phyloP scores from a whole-genome alignment of 164 flowering plant genomes.

The Pachysandra terminalis region DNA sequence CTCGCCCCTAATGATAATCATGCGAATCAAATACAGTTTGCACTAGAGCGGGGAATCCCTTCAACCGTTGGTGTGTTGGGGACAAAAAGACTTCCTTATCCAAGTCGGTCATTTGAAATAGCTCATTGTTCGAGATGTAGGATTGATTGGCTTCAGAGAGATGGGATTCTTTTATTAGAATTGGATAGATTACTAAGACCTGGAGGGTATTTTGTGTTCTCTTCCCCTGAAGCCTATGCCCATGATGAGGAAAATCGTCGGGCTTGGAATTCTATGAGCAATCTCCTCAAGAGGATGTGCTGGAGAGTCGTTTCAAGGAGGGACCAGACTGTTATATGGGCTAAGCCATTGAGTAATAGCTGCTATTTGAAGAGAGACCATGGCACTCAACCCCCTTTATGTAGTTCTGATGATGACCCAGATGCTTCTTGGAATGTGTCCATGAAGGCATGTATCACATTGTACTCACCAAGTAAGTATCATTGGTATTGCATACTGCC shows the following conservation, averaged over 20 bases:
- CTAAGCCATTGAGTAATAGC: conserved; percentile 60
- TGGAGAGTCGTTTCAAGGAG: conserved; percentile 70
- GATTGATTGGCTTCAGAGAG: conserved; percentile 87
- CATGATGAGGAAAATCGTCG: conserved; percentile 59
- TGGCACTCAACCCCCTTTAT: conserved; percentile 57
- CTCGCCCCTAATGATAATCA: conserved; percentile 82
- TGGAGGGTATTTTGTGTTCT: conserved; percentile 78
- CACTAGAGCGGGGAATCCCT: conserved; percentile 75
- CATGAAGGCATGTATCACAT: conserved; percentile 80
- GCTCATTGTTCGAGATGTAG: conserved; percentile 82
- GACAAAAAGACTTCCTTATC: conserved; percentile 73
- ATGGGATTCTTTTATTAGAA: conserved; percentile 67
- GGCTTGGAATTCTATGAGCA: conserved; percentile 61
- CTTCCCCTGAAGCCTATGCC: conserved; percentile 88
- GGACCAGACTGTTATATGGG: conserved; percentile 87
- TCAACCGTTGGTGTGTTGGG: conserved; percentile 73
- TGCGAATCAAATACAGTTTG: conserved; percentile 81
- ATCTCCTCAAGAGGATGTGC: conserved; percentile 72
- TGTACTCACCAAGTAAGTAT: conserved; percentile 68
- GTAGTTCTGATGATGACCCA: conserved; percentile 60
- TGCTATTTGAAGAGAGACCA: conserved; percentile 62
- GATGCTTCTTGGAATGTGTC: conserved; percentile 74
- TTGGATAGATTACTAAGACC: conserved; percentile 74
- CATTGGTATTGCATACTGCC: not conserved
- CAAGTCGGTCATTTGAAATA: conserved; percentile 77